Base-by-base conservation (phyloP, 2,329 filamentous ascomycete species). In the Calonectria pauciramosa region DNA sequence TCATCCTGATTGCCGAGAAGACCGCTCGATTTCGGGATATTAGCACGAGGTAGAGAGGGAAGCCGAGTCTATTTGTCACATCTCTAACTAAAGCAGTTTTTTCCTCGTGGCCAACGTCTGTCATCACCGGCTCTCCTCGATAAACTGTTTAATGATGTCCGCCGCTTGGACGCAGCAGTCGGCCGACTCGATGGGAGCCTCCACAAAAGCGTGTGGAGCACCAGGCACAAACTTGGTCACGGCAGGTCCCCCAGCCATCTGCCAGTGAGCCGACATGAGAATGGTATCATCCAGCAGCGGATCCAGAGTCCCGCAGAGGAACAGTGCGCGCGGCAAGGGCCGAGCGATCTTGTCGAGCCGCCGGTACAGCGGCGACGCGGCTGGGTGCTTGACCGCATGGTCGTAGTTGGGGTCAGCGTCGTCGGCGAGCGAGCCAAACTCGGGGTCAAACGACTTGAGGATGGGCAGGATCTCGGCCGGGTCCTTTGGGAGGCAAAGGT, bases 181-280 rank as follows among this genome's bases (percentile, higher is more conserved):
- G 5, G 56, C 66, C 6, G 66, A 52, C 47, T 73, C 71, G 4
- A 73, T 28, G 4, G 71, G 66, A 30, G 60, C 23, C 56, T 69
- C 65, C 30, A 74, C 68, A 56, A 72, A 77, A 2, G 49, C 73
- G 52, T 78, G 75, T 34, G 73, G 66, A 51, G 68, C 71, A 3
- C 76, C 75, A 4, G 73, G 54, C 16, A 75, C 64, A 38, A 77
- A 71, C 52, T 72, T 75, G 23, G 74, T 67, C 14, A 71, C 59
- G 20, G 75, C 71, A 49, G 63, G 47, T 8, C 68, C 71, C 7
- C 73, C 76, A n/a, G 75, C 71, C 32, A 70, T 67, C 63, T 75
- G 65, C 76, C 75, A 77, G 32, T 69, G 74, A 23, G 70, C 56
- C 47, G 70, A 74, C 73, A 78, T 78, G 11, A 77, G 68, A 14